Percentiles rank a stretch among this genome's conserved stretches.
phyloP scores from a whole-genome alignment of 2,329 filamentous ascomycete species.

The Botryotinia convoluta region DNA sequence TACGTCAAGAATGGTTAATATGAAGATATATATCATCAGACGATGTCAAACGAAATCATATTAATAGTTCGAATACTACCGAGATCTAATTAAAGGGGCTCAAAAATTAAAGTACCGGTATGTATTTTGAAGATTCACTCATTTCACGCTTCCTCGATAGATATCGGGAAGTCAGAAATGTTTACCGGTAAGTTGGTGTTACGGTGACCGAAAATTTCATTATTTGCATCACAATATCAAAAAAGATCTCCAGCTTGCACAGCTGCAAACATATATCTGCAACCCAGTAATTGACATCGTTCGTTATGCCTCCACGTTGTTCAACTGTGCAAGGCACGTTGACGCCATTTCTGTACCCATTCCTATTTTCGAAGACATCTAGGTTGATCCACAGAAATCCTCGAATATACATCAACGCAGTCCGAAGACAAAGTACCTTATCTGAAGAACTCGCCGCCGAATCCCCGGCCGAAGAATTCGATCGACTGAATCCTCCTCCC shows the following conservation, averaged over 20 bases:
- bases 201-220: constrained; percentile 18
- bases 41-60: not conserved
- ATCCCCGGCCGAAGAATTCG: constrained; percentile 32
- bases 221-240: constrained; percentile 8
- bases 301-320: constrained; percentile 37
- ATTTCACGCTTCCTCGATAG: constrained; percentile 1
- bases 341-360: constrained; percentile 39
- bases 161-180: constrained; percentile 1
- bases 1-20: not conserved
- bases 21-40: constrained; percentile 1
- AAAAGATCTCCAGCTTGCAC: not conserved
- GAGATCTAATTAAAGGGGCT: constrained; percentile 15
- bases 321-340: constrained; percentile 33
- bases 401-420: constrained; percentile 23
- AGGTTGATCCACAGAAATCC: constrained; percentile 9
- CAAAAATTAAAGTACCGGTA: not conserved
- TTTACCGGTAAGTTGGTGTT: constrained; percentile 9
- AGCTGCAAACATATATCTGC: constrained; percentile 14
- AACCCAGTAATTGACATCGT: not conserved
- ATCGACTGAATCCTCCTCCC: constrained; percentile 75
- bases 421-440: constrained; percentile 28
- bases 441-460: constrained; percentile 11
- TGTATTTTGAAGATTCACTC: not conserved
- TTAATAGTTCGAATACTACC: not conserved
- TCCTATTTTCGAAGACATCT: constrained; percentile 27